phyloP scores from a whole-genome alignment of 2,329 filamentous ascomycete genomes.

The Aspergillus tubingensis region DNA sequence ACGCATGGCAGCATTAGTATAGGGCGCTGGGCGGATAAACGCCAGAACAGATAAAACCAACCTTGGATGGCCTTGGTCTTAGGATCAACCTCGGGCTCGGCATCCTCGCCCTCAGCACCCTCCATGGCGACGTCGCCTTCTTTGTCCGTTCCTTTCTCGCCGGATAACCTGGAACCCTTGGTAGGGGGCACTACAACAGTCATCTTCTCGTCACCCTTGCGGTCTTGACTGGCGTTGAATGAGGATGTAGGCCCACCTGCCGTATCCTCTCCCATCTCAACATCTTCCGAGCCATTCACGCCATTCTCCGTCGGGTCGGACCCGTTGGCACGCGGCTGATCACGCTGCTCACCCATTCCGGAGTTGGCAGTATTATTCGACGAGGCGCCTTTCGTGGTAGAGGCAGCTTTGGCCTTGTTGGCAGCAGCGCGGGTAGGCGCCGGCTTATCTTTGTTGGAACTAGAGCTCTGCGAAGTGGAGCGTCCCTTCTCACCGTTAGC shows the following conservation, averaged over 20 bases:
- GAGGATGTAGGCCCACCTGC: conserved; percentile 52
- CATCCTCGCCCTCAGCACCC: conserved; percentile 49
- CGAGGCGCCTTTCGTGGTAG: conserved; percentile 35
- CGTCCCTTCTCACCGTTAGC: conserved; percentile 50
- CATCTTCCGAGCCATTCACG: conserved; percentile 65
- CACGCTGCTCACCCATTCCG: conserved; percentile 68
- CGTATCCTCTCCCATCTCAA: conserved; percentile 69
- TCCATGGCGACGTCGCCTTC: conserved; percentile 74
- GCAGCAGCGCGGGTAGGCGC: conserved; percentile 45
- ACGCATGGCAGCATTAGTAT: conserved; percentile 11
- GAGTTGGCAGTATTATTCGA: conserved; percentile 39
- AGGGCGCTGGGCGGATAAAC: background rate
- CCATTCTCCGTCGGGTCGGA: conserved; percentile 71
- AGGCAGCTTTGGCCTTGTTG: conserved; percentile 40
- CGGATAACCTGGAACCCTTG: conserved; percentile 63
- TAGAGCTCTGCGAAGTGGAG: conserved; percentile 47
- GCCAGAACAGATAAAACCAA: conserved; percentile 17
- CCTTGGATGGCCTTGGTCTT: conserved; percentile 54
- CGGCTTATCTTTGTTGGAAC: conserved; percentile 48
- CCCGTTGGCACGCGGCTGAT: conserved; percentile 67
- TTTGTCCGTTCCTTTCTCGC: conserved; percentile 58
- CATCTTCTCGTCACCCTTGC: conserved; percentile 76
- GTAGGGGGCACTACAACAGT: conserved; percentile 76
- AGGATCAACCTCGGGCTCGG: conserved; percentile 48
- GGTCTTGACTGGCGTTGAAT: conserved; percentile 64